Evolutionary conservation across 306 rosid genomes (phyloP).

Genomic region (Acacia melanoxylon): DNA sequence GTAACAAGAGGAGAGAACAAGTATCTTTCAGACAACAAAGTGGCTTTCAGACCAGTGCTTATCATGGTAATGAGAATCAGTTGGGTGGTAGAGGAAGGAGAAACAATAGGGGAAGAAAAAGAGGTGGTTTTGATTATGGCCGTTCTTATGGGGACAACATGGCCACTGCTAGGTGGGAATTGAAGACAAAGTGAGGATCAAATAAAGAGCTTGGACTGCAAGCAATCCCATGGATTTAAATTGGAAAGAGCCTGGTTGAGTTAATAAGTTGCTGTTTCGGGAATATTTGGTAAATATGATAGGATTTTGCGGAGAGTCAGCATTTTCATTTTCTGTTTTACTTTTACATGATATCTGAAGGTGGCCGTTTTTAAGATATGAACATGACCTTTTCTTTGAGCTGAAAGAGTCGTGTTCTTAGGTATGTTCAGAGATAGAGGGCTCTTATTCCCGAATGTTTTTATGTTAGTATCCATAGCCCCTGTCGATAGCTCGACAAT

Average conservation of each 20-base stretch:
- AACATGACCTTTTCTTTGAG: not conserved
- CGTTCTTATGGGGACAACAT: conserved; percentile 26
- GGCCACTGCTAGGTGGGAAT: conserved; percentile 27
- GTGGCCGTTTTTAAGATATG: conserved; percentile 6
- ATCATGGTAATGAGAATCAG: conserved; percentile 43
- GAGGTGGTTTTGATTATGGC: conserved; percentile 36
- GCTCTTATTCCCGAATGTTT: not conserved
- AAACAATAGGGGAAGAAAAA: conserved; percentile 48
- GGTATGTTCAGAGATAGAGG: not conserved
- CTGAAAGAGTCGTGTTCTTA: not conserved
- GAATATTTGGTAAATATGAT: conserved; percentile 6
- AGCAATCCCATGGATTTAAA: conserved; percentile 25
- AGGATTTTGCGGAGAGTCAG: conserved; percentile 3
- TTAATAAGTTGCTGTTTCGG: conserved; percentile 15
- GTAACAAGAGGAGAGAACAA: conserved; percentile 40
- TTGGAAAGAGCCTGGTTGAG: conserved; percentile 37
- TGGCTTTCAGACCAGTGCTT: conserved; percentile 26
- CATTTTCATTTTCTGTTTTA: conserved; percentile 1
- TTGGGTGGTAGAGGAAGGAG: conserved; percentile 48
- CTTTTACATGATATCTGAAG: not conserved
- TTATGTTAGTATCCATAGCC: conserved; percentile 7
- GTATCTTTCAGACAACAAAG: not conserved
- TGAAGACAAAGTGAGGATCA: conserved; percentile 21
- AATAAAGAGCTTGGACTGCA: conserved; percentile 9
- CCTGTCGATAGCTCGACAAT: not conserved